These are phyloP conservation scores for Sesbania bispinosa DNA, from an alignment of 306 rosid species.

Conservation along the genomic window DNA sequence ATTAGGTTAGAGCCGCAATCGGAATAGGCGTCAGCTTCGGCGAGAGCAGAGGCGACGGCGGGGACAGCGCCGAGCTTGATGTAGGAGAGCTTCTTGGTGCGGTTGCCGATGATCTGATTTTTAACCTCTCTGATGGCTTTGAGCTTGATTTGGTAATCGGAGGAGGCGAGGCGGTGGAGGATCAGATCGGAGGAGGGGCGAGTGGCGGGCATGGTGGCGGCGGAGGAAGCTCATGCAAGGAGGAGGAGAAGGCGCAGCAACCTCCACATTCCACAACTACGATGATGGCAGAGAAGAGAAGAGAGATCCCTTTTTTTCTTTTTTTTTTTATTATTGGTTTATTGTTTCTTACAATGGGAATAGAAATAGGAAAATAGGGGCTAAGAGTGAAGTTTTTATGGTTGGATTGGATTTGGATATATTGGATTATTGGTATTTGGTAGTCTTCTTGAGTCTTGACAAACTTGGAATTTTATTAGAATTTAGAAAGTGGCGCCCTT, in stretches of 20 bases:
- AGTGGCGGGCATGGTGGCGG: slow-evolving; percentile 48
- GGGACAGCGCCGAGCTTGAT: slow-evolving; percentile 85
- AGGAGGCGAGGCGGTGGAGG: slow-evolving; percentile 57
- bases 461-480: not conserved
- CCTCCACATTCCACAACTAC: slow-evolving; percentile 25
- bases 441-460: no score
- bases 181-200: slow-evolving; percentile 54
- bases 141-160: slow-evolving; percentile 61
- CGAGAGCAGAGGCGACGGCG: slow-evolving; percentile 54
- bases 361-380: no score
- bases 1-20: slow-evolving; percentile 53
- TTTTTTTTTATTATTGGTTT: not conserved
- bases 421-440: not conserved
- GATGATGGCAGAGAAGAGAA: not conserved
- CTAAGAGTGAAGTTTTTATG: not conserved
- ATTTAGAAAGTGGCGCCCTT: slow-evolving; percentile 34
- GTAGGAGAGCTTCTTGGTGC: slow-evolving; percentile 85
- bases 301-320: not conserved
- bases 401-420: slow-evolving; percentile 12
- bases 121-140: slow-evolving; percentile 85
- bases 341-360: not conserved
- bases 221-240: slow-evolving; percentile 46
- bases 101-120: slow-evolving; percentile 91
- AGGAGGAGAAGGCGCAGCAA: slow-evolving; percentile 1
- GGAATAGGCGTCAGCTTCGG: not conserved